A percentile compares a stretch with the other conserved stretches of the same genome.
Conservation (phyloP, 1,284 basidiomycete genomes). For the Pulveroboletus sp. region DNA sequence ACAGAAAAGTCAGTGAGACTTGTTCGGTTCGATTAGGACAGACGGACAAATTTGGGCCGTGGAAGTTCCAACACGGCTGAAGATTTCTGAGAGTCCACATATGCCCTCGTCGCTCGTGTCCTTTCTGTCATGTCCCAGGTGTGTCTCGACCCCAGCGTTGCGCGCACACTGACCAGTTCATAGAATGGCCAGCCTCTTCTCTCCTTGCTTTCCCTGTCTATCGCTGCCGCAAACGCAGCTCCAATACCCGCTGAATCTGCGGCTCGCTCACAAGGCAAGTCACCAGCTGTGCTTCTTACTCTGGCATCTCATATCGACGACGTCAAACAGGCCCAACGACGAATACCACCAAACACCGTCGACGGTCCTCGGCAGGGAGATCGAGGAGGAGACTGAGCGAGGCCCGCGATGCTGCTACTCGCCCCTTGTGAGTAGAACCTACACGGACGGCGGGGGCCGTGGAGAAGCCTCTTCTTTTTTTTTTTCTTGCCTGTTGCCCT, state of each 20-base stretch:
- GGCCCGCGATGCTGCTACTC: conserved; percentile 66
- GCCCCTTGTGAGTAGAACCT: conserved; percentile 58
- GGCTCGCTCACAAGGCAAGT: conserved; percentile 20
- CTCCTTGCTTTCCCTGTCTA: conserved; percentile 64
- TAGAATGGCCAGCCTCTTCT: conserved; percentile 23
- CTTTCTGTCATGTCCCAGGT: conserved; percentile 28
- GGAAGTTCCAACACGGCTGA: neutral
- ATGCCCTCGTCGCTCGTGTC: conserved; percentile 4
- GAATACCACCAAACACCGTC: conserved; percentile 49
- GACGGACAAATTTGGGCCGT: conserved; percentile 22
- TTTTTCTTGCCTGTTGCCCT: neutral
- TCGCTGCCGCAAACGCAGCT: conserved; percentile 49
- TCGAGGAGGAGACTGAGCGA: conserved; percentile 67
- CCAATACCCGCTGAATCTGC: conserved; percentile 40
- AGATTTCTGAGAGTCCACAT: conserved; percentile 15
- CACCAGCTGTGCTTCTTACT: neutral
- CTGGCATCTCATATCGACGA: neutral
- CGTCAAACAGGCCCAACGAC: conserved; percentile 26
- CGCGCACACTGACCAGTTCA: neutral
- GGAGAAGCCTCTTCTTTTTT: neutral
- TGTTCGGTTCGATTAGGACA: conserved; percentile 16
- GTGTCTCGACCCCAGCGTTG: conserved; percentile 1
- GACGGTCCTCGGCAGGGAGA: conserved; percentile 65
- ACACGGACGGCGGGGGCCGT: neutral
- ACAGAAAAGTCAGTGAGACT: neutral